phyloP scores from a whole-genome alignment of 75 land plant species.

The Pinus tabuliformis region DNA sequence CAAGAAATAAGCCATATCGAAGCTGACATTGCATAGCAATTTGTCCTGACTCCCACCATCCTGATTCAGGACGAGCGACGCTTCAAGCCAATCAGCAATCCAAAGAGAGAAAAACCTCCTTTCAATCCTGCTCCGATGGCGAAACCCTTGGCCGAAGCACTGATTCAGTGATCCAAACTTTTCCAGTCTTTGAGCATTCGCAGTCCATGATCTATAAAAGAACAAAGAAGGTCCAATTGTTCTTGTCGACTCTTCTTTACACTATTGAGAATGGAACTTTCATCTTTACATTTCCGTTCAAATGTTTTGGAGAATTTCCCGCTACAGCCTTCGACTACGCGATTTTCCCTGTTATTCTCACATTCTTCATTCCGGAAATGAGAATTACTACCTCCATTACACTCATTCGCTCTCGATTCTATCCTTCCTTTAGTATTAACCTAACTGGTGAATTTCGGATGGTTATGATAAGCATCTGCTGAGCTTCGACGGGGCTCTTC shows the following conservation, averaged over 20 bases:
- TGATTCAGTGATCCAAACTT: slow-evolving; percentile 56
- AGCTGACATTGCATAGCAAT: slow-evolving; percentile 43
- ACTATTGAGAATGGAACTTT: background rate
- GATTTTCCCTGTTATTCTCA: background rate
- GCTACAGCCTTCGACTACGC: background rate
- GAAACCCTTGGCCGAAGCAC: slow-evolving; percentile 80
- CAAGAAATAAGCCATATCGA: slow-evolving; percentile 86
- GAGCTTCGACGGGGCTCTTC: background rate
- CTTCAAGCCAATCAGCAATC: slow-evolving; percentile 51
- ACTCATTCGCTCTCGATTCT: background rate
- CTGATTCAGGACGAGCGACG: slow-evolving; percentile 21
- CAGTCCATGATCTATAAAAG: background rate
- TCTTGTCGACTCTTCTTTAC: background rate
- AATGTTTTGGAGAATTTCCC: background rate
- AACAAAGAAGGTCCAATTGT: background rate
- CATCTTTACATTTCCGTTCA: background rate
- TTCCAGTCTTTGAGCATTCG: slow-evolving; percentile 32
- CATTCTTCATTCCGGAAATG: background rate
- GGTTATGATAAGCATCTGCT: background rate
- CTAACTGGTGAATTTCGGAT: background rate
- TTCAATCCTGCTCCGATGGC: slow-evolving; percentile 82
- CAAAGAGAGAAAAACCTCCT: slow-evolving; percentile 77
- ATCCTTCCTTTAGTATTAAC: background rate
- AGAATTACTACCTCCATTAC: background rate
- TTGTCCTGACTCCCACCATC: slow-evolving; percentile 29